Percentiles rank a stretch among this genome's conserved stretches.
Evolutionary conservation across 352 stramenopile genomes (phyloP).

Genomic region (Phytophthora aleatoria): DNA sequence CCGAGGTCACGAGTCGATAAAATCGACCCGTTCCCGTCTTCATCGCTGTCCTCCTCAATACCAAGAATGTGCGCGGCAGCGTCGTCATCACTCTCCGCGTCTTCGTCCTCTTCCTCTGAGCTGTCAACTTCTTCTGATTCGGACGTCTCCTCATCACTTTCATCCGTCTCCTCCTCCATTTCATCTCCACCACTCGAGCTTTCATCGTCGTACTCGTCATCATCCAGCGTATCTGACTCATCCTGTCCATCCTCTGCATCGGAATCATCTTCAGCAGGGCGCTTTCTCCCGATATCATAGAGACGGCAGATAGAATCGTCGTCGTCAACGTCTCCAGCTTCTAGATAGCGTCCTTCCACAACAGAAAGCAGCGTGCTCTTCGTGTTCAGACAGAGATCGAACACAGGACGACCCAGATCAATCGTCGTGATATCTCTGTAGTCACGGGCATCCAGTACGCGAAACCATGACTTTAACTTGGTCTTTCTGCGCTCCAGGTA

Average conservation of each 20-base stretch:
- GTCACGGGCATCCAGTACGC: conserved; percentile 79
- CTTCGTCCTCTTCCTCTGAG: conserved; percentile 42
- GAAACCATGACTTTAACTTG: conserved; percentile 87
- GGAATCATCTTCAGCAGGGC: conserved; percentile 86
- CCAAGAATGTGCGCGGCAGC: conserved; percentile 21
- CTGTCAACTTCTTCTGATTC: conserved; percentile 31
- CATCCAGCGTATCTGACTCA: conserved; percentile 71
- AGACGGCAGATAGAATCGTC: conserved; percentile 82
- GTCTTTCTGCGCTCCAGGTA: conserved; percentile 57
- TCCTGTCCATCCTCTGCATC: conserved; percentile 81
- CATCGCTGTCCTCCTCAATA: conserved; percentile 43
- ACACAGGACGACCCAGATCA: conserved; percentile 78
- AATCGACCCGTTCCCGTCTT: conserved; percentile 48
- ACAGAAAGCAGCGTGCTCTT: conserved; percentile 73
- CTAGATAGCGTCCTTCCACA: conserved; percentile 76
- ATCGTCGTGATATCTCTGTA: conserved; percentile 88
- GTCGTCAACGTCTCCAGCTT: conserved; percentile 59
- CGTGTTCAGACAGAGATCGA: conserved; percentile 68
- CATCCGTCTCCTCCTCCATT: conserved; percentile 49
- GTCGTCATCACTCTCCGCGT: conserved; percentile 32
- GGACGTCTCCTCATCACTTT: conserved; percentile 43
- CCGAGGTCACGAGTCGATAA: conserved; percentile 62
- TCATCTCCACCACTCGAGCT: conserved; percentile 57
- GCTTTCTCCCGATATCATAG: conserved; percentile 89
- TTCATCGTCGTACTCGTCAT: conserved; percentile 83